Evolutionary conservation across 805 yeast species (phyloP).

Genomic region (Yamadazyma ubonensis): DNA sequence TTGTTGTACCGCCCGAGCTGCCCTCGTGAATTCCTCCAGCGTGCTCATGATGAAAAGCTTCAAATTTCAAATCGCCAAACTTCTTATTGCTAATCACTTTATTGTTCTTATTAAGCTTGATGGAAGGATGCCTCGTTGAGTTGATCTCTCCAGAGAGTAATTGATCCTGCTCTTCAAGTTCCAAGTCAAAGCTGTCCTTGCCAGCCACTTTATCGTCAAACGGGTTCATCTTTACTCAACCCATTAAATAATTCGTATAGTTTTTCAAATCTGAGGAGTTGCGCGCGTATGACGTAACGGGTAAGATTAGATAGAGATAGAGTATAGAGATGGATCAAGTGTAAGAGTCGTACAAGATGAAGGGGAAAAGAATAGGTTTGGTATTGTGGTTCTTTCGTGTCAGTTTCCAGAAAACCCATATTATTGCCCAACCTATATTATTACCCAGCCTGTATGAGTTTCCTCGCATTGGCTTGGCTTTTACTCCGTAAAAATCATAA

Average conservation of each 20-base stretch:
- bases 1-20: not conserved
- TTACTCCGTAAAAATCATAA: too few relatives aligned
- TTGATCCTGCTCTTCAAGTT: slow-evolving; percentile 7
- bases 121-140: slow-evolving; percentile 6
- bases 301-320: too few relatives aligned
- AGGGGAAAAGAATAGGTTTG: too few relatives aligned
- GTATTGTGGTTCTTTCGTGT: too few relatives aligned
- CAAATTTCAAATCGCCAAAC: slow-evolving; percentile 14
- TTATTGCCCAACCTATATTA: too few relatives aligned
- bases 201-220: slow-evolving; percentile 2
- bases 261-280: not conserved
- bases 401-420: too few relatives aligned
- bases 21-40: slow-evolving; percentile 6
- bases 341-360: too few relatives aligned
- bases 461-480: too few relatives aligned
- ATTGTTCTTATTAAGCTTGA: slow-evolving; percentile 10
- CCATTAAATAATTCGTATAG: not conserved
- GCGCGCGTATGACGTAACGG: slow-evolving; percentile 2
- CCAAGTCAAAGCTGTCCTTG: slow-evolving; percentile 7
- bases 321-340: too few relatives aligned
- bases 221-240: slow-evolving; percentile 3
- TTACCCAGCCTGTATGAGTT: too few relatives aligned
- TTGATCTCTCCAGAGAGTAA: slow-evolving; percentile 6
- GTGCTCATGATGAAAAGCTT: slow-evolving; percentile 11
- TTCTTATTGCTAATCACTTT: slow-evolving; percentile 15